Conservation (phyloP, 208 protist genomes). For the Wallacemonas sp. region DNA sequence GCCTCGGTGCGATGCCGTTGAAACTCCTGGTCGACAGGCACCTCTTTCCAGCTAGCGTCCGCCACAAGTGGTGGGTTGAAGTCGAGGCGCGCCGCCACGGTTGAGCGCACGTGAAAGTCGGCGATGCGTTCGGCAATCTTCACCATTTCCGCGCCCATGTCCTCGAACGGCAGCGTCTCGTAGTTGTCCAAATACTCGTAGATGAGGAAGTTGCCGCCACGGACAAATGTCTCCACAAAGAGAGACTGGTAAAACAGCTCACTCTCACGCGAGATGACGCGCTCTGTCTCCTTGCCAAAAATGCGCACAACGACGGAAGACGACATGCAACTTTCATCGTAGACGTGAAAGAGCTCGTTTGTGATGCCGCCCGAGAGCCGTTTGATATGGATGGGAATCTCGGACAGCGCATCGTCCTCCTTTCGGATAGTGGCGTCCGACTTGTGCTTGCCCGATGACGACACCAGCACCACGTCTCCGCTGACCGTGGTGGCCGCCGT, state of each 20-base stretch:
- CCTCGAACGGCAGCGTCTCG: conserved; percentile 62
- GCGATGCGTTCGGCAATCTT: conserved; percentile 63
- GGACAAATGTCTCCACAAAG: conserved; percentile 79
- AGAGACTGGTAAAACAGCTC: conserved; percentile 91
- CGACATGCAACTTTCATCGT: conserved; percentile 38
- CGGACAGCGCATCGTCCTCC: not conserved
- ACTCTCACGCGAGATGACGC: conserved; percentile 86
- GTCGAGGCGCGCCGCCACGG: conserved; percentile 58
- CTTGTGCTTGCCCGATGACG: conserved; percentile 23
- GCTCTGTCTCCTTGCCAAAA: conserved; percentile 90
- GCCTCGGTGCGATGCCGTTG: conserved; percentile 2
- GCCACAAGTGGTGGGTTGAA: conserved; percentile 37
- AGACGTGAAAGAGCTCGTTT: conserved; percentile 90
- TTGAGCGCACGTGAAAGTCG: conserved; percentile 77
- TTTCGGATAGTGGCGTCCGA: not conserved
- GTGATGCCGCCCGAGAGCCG: conserved; percentile 88
- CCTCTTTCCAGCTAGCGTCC: conserved; percentile 26
- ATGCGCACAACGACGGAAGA: conserved; percentile 83
- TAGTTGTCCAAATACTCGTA: conserved; percentile 78
- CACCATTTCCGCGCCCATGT: conserved; percentile 57
- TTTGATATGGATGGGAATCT: conserved; percentile 52
- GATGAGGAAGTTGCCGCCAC: conserved; percentile 80
- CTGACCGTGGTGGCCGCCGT: conserved; percentile 39
- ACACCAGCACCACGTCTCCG: conserved; percentile 41
- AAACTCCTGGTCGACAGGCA: conserved; percentile 26